Evolutionary conservation across 768 basidiomycete genomes (phyloP).

Genomic region (Serendipita vermifera): DNA sequence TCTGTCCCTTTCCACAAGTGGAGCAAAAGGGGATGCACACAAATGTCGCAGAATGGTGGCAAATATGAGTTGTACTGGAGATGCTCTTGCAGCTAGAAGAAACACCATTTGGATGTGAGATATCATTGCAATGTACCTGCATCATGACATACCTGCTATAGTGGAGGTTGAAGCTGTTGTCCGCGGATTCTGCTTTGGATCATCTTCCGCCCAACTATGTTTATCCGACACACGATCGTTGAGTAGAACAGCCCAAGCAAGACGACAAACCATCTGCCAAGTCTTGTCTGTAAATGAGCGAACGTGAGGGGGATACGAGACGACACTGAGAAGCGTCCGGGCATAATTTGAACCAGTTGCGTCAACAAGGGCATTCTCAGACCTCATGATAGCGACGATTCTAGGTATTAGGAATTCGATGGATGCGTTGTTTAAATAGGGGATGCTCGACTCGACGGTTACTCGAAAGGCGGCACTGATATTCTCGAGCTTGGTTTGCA

Average conservation of each 20-base stretch:
- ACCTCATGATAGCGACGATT: neutral
- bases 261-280: neutral
- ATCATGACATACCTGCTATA: neutral
- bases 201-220: neutral
- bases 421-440: neutral
- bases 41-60: neutral
- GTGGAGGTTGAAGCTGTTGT: too few species aligned
- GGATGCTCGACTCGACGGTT: neutral
- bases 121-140: neutral
- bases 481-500: neutral
- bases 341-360: neutral
- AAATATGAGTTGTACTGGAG: neutral
- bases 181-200: neutral
- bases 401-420: neutral
- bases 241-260: conserved; percentile 4
- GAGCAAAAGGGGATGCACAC: neutral
- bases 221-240: neutral
- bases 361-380: neutral
- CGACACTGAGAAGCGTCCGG: neutral
- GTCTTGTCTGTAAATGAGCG: neutral
- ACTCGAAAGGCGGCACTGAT: neutral
- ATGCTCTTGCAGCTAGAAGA: neutral
- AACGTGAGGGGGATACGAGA: neutral
- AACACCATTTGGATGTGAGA: neutral
- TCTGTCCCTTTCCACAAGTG: neutral